Evolutionary conservation across 2,329 filamentous ascomycete genomes (phyloP).

Genomic region (Aspergillus sclerotialis): DNA sequence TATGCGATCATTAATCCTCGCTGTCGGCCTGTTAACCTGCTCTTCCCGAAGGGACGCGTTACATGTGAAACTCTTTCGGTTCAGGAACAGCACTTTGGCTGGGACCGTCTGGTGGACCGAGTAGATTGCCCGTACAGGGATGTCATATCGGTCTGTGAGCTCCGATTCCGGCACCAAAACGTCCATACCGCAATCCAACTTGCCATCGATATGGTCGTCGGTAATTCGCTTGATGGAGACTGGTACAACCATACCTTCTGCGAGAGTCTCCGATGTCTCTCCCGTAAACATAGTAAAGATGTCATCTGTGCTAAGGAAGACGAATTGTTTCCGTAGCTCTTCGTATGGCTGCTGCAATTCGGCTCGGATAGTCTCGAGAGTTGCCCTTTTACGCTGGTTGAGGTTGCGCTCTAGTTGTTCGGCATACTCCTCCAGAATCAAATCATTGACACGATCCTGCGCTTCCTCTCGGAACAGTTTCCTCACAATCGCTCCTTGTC

Average conservation of each 20-base stretch:
- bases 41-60: constrained; percentile 82
- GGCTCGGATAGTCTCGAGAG: constrained; percentile 89
- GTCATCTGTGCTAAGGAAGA: constrained; percentile 62
- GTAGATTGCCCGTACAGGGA: constrained; percentile 66
- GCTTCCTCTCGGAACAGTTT: constrained; percentile 93
- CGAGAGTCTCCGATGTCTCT: constrained; percentile 76
- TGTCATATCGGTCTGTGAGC: constrained; percentile 62
- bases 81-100: constrained; percentile 80
- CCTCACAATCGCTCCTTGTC: constrained; percentile 80
- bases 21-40: constrained; percentile 65
- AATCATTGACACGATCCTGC: constrained; percentile 90
- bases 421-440: constrained; percentile 94
- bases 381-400: constrained; percentile 89
- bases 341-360: constrained; percentile 92
- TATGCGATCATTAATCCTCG: constrained; percentile 62
- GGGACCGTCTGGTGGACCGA: constrained; percentile 75
- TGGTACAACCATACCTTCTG: constrained; percentile 86
- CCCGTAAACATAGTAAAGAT: constrained; percentile 96
- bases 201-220: constrained; percentile 87
- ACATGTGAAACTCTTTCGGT: constrained; percentile 75
- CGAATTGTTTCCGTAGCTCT: constrained; percentile 78
- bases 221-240: constrained; percentile 83
- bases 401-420: constrained; percentile 91
- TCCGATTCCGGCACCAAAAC: constrained; percentile 78
- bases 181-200: constrained; percentile 89